Evolutionary conservation across 2,329 filamentous ascomycete species (phyloP), one percentile per base, ranked within the genome.

Genomic region (Diplocarpon mali): DNA sequence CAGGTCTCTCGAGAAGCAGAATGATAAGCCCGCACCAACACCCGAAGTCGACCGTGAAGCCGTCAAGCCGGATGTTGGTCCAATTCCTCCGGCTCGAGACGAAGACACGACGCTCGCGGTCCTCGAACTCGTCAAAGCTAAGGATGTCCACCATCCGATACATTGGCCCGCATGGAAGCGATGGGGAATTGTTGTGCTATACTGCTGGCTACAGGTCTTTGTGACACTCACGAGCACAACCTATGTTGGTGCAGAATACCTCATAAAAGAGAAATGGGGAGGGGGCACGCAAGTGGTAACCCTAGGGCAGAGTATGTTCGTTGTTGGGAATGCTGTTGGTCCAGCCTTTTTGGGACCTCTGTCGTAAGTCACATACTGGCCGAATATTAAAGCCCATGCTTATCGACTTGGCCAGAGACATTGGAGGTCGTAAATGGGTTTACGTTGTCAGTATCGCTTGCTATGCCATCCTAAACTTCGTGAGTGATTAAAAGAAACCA

Each of bases 381-480:
- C 6, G 27, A 3, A 13, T 17, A 9, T 30, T 17, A 5, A 24
- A 17, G 27, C 14, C 15, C 15, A 14, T 12, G 6, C 16, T 31
- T 29, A 40, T 34, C 10, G 16, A 14, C 28, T 15, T 42, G 34
- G 47, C 43, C 31, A 64, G 62, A 42, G 66, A 68, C 47, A 64
- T 68, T 44, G 62, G 62, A 35, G 65, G 66, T 17, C 60, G 65
- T 6, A 68, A 68, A 60, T 67, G 65, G 65, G 60, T 67, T 32
- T 67, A 68, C 43, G 66, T 67, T 15, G 60, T 43, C 4, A 62
- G 68, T 55, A 78, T 76, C 50, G 49, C 66, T 5, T 64, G 69
- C 41, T 76, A 71, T 37, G 59, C 69, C 12, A 62, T 59, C 12
- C 70, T 73, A 42, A 62, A 68, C 15, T 57, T 78, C 29, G 75